Percentiles rank a stretch among this genome's conserved stretches.
phyloP scores from a whole-genome alignment of 179 eudicot genomes.

The Patellifolia procumbens region DNA sequence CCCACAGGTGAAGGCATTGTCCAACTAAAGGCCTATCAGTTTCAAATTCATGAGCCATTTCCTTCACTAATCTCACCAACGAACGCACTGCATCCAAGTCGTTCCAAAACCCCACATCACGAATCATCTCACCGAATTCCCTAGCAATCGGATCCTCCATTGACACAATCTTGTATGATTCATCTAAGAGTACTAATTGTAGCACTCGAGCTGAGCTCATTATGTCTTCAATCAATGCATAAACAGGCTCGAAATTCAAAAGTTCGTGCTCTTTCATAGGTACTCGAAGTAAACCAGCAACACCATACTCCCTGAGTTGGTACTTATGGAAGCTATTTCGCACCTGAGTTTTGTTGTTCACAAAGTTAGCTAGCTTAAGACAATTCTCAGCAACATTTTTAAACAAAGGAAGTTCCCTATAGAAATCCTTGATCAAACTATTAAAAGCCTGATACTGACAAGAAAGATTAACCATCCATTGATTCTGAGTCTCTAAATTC shows the following conservation, averaged over 20 bases:
- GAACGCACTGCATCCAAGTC: conserved; percentile 73
- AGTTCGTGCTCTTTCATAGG: conserved; percentile 38
- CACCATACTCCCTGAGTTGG: conserved; percentile 68
- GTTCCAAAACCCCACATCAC: conserved; percentile 72
- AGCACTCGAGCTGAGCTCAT: conserved; percentile 63
- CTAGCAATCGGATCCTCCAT: conserved; percentile 60
- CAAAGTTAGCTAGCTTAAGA: conserved; percentile 56
- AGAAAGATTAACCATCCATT: conserved; percentile 78
- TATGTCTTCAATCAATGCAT: conserved; percentile 62
- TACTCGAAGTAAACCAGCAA: conserved; percentile 51
- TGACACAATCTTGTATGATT: conserved; percentile 50
- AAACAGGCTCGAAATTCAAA: conserved; percentile 44
- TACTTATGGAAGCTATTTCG: conserved; percentile 61
- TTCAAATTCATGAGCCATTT: conserved; percentile 64
- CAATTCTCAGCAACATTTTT: conserved; percentile 60
- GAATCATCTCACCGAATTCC: conserved; percentile 68
- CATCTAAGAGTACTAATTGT: conserved; percentile 58
- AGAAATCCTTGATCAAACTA: conserved; percentile 74
- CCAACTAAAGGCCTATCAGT: conserved; percentile 66
- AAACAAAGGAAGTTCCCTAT: conserved; percentile 70
- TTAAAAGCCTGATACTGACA: conserved; percentile 72
- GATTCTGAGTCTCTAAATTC: conserved; percentile 70
- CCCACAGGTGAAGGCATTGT: conserved; percentile 86
- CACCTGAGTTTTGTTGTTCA: conserved; percentile 61
- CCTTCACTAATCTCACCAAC: conserved; percentile 51